Base-by-base conservation (phyloP, 192 early-diverging fungal genomes). In the Umbelopsis sp. region DNA sequence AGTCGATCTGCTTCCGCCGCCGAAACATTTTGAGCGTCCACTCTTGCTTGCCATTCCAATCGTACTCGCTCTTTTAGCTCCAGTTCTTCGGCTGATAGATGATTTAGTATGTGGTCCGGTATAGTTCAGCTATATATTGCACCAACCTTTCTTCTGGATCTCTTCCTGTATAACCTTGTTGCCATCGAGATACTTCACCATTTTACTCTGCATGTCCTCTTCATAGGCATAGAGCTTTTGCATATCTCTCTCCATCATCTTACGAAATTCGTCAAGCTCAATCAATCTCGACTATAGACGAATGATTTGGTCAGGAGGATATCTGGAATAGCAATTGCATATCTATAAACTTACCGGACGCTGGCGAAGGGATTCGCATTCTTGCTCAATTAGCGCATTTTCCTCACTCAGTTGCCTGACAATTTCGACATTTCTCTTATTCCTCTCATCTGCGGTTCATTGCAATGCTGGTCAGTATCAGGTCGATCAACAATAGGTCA, bases 21-120 rank as follows among this genome's bases (percentile, higher is more conserved):
- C 27, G 55, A 61, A 6, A 61, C 55, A 35, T 61, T 61, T 4
- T 61, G 55, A 18, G 55, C 55, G 33, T 61, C 55, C 2, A 61
- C 55, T 61, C 55, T 61, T 18, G 55, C 55, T 35, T 61, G 55
- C 55, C 55, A 61, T 25, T 61, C 55, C 30, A 61, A n/a, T 25
- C 55, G 25, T 33, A 35, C 27, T 18, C 33, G 55, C 4, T 61
- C 55, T 35, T 61, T 61, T 2, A 27, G 27, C 13, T 61, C 27
- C 2, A 61, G 55, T n/a, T 61, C 55, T 35, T 61, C 30, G 7
- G 55, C 55, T 61, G 30, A 35, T 61, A 35, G 27, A 16, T 15
- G 35, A 12, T 18, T 35, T 35, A 16, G 12, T 4, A 18, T 35
- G 30, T 61, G 9, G 35, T 27, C 33, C 13, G 4, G 27, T 6